Evolutionary conservation across 441 rosid species (phyloP), one percentile per base, ranked within the genome.

Genomic region (Croton setiger): DNA sequence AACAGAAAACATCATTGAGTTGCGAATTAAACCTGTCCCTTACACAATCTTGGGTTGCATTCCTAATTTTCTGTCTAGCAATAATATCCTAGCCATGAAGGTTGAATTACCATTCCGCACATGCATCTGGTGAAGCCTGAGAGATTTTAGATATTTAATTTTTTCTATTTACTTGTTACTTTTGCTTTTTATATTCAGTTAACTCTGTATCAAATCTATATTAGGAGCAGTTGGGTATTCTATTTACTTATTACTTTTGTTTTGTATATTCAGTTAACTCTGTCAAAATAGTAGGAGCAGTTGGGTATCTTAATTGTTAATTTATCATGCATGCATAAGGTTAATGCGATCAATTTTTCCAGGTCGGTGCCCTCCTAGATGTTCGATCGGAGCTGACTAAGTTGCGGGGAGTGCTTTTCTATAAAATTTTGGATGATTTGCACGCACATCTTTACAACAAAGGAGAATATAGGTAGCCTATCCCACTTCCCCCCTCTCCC

Each of bases 301-400:
- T 56, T 13, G 21, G 51, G 45, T 55, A 54, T 68, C 59, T 43
- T 61, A 70, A 51, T 36, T 27, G 31, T 27, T 27, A 27, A 27
- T 27, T 27, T 59, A 35, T 67, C 48, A 10, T 72, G 72, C 74
- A 60, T 60, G 69, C n/a, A 11, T 45, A 45, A 44, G 72, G 53
- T 49, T 44, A 44, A 45, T 66, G 17, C 59, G 53, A 70, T 66
- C 33, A 63, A 48, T 69, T 52, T 78, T 49, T 59, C 59, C 76
- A 96, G 99, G 99, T 96, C 75, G 98, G 99, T 65, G 97, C 98
- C 74, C 97, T 96, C 82, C 99, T 91, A 91, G 99, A 96, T 79
- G 88, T 96, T 65, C 86, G 97, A 81, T 91, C 98, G 78, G 99
- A 93, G 87, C 82, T 96, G 77, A 78, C 88, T 69, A 93, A 96